Evolutionary conservation across 495 filamentous ascomycete species (phyloP), one percentile per base, ranked within the genome.

Genomic region (Podospora conica): DNA sequence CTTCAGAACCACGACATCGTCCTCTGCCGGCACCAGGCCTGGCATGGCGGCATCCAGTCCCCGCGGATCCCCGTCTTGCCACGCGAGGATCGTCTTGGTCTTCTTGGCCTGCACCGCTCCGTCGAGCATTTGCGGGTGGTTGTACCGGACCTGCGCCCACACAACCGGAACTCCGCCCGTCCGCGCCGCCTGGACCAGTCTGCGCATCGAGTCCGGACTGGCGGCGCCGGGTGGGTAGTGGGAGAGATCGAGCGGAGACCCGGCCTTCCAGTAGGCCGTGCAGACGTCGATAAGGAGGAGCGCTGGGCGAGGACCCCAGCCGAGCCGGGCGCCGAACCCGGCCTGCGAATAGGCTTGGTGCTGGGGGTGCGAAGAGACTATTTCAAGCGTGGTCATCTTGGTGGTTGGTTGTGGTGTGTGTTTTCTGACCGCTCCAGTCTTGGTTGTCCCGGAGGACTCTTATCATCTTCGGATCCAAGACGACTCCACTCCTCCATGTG

Each of bases 1-100:
- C 69, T 79, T 79, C 25, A 68, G 56, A 15, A 79, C 65, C 20
- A 77, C 67, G n/a, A 67, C 60, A 61, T 79, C 76, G 21, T 68
- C 73, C n/a, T 63, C 60, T 22, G 24, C 53, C 11, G 75, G 74
- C 57, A 63, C 75, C 66, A 79, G 60, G 7, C 74, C 76, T 23
- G 64, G 55, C 68, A 79, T 22, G 60, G 58, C 71, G 27, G 55
- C 68, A 29, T 69, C 74, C 40, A 75, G 63, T 1, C 76, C 76
- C 57, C 74, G 60, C 55, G 71, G 65, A 62, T 76, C 72, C 40
- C 76, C 76, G 29, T 71, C 70, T 61, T 74, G 71, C 74, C 76
- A 79, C 12, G 75, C 70, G 20, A 53, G 58, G 15, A 79, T 53
- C 20, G 62, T 61, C 56, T 75, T 76, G n/a, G 70, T 66, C 62